These are phyloP conservation scores for Fusarium poae DNA, from an alignment of 2,329 filamentous ascomycete genomes.

Conservation along the genomic window DNA sequence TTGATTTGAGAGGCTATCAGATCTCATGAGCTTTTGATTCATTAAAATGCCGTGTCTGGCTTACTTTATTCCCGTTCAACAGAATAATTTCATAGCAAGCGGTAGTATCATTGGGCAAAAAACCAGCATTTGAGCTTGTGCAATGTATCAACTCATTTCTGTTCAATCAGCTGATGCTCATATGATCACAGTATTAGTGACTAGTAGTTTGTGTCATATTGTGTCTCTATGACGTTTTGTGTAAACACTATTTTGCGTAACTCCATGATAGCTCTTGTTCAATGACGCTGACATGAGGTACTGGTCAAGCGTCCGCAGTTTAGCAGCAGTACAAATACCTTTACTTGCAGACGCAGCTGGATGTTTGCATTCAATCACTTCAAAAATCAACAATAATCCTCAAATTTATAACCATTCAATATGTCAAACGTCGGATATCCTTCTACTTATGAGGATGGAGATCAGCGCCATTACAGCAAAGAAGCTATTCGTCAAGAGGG, in stretches of 20 bases:
- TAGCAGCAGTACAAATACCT: neutral
- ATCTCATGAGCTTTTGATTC: neutral
- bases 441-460: conserved; percentile 28
- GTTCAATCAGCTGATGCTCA: fast-evolving
- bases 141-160: too few relatives aligned
- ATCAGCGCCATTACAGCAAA: conserved; percentile 30
- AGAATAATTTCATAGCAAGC: too few relatives aligned
- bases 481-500: conserved; percentile 13
- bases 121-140: too few relatives aligned
- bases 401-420: neutral
- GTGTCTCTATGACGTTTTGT: conserved; percentile 16
- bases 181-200: neutral
- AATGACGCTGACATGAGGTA: conserved; percentile 34
- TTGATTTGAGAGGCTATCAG: too few relatives aligned
- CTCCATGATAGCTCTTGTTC: neutral
- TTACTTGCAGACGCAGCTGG: too few relatives aligned
- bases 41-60: neutral
- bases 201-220: neutral
- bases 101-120: too few relatives aligned
- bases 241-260: conserved; percentile 4
- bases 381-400: neutral
- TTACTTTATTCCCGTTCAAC: too few relatives aligned
- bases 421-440: conserved; percentile 37
- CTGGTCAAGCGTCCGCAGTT: neutral
- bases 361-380: neutral